These are phyloP conservation scores for Phanerodontia chrysosporium DNA, from an alignment of 768 basidiomycete species.

Conservation along the genomic window DNA sequence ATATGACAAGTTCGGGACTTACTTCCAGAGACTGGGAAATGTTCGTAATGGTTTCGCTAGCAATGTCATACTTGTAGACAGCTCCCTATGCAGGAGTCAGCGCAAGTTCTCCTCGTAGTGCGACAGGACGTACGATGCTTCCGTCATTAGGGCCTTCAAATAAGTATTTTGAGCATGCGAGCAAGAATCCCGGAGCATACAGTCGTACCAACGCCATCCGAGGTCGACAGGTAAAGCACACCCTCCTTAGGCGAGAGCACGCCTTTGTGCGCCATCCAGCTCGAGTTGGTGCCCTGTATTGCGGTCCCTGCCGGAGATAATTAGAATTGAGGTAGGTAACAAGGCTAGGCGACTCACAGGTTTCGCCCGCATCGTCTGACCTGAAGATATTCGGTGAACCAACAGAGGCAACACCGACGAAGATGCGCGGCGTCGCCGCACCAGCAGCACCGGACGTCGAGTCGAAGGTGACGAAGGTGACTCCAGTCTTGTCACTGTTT, in stretches of 20 bases:
- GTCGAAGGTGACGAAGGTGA: constrained; percentile 64
- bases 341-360: constrained; percentile 38
- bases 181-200: too few relatives aligned
- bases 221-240: constrained; percentile 55
- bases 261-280: constrained; percentile 62
- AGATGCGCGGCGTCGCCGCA: constrained; percentile 55
- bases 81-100: constrained; percentile 11
- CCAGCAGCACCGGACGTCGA: constrained; percentile 49
- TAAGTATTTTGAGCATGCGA: too few relatives aligned
- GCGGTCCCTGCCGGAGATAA: constrained; percentile 40
- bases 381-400: constrained; percentile 54
- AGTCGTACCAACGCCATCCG: constrained; percentile 57
- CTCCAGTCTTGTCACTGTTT: constrained; percentile 35
- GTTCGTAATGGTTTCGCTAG: constrained; percentile 52
- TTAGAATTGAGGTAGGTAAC: background rate
- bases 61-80: constrained; percentile 42
- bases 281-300: constrained; percentile 52
- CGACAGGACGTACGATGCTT: constrained; percentile 20
- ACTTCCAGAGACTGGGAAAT: constrained; percentile 59
- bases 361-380: constrained; percentile 50
- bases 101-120: background rate
- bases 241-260: constrained; percentile 55
- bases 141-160: constrained; percentile 49
- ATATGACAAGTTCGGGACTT: background rate
- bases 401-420: constrained; percentile 59